Evolutionary conservation across 2,329 filamentous ascomycete genomes (phyloP).

Genomic region (Aspergillus brunneoviolaceus): DNA sequence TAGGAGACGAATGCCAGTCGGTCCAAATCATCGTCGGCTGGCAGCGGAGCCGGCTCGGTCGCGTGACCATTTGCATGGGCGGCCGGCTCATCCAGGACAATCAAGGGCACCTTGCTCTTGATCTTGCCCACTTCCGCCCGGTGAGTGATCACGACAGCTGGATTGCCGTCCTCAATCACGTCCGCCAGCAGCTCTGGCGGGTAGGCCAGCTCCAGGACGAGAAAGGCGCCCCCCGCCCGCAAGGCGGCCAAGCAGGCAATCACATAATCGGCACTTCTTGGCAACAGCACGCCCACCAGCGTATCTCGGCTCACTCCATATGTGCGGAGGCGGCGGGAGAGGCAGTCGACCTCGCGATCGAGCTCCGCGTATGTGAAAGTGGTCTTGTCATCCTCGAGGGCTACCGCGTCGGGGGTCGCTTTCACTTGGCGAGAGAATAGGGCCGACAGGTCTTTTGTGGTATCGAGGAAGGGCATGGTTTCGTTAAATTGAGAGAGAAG

Average conservation of each 20-base stretch:
- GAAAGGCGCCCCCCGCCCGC: slow-evolving; percentile 74
- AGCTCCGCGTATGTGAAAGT: slow-evolving; percentile 72
- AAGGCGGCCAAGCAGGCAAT: slow-evolving; percentile 76
- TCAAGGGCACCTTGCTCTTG: slow-evolving; percentile 59
- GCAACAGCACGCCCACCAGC: slow-evolving; percentile 73
- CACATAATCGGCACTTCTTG: slow-evolving; percentile 74
- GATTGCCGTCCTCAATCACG: slow-evolving; percentile 73
- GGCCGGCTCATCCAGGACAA: slow-evolving; percentile 59
- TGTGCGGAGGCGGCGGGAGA: slow-evolving; percentile 63
- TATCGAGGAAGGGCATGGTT: slow-evolving; percentile 67
- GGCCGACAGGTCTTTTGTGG: slow-evolving; percentile 68
- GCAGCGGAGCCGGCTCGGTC: slow-evolving; percentile 51
- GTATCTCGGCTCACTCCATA: slow-evolving; percentile 71
- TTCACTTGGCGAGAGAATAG: slow-evolving; percentile 69
- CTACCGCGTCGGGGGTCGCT: slow-evolving; percentile 66
- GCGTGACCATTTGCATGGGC: slow-evolving; percentile 39
- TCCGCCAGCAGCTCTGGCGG: slow-evolving; percentile 71
- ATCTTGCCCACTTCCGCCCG: slow-evolving; percentile 64
- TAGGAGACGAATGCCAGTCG: slow-evolving; percentile 78
- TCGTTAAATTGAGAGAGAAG: neutral
- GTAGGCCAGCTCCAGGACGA: slow-evolving; percentile 78
- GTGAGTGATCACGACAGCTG: slow-evolving; percentile 69
- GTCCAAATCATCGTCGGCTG: slow-evolving; percentile 67
- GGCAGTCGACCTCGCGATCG: slow-evolving; percentile 63
- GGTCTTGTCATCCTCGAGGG: slow-evolving; percentile 67